A percentile compares a stretch with the other conserved stretches of the same genome.
Evolutionary conservation across 768 basidiomycete genomes (phyloP).

Genomic region (Pholiota molesta): DNA sequence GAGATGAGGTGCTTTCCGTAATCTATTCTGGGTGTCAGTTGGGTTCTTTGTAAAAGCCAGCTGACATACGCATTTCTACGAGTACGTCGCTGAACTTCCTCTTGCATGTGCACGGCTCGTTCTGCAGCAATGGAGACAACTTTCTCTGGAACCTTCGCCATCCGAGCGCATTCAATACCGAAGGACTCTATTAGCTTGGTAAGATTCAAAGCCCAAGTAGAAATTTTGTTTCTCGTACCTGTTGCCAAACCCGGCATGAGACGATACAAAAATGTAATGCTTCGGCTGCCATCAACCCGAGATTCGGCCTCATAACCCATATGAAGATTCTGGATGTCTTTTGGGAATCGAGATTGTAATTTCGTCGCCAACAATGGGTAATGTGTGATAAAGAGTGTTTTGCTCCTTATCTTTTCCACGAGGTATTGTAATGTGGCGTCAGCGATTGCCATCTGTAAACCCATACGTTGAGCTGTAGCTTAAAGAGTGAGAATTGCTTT

Average conservation of each 20-base stretch:
- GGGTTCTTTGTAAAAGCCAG: neutral
- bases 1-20: conserved; percentile 29
- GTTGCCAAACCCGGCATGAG: conserved; percentile 72
- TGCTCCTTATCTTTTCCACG: conserved; percentile 57
- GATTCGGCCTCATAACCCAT: conserved; percentile 81
- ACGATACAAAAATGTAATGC: conserved; percentile 87
- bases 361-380: conserved; percentile 84
- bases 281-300: conserved; percentile 70
- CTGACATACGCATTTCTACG: conserved; percentile 50
- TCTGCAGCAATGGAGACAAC: conserved; percentile 65
- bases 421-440: conserved; percentile 79
- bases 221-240: conserved; percentile 32
- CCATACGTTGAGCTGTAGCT: conserved; percentile 5
- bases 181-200: conserved; percentile 61
- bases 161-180: conserved; percentile 89
- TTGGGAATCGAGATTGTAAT: conserved; percentile 60
- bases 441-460: conserved; percentile 80
- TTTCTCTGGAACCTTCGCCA: conserved; percentile 79
- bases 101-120: conserved; percentile 58
- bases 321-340: conserved; percentile 74
- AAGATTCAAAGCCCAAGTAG: neutral
- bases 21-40: conserved; percentile 11
- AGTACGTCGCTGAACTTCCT: conserved; percentile 50
- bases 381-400: conserved; percentile 93
- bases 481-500: neutral